Conservation (phyloP, 768 basidiomycete species). For the Trametes cubensis region DNA sequence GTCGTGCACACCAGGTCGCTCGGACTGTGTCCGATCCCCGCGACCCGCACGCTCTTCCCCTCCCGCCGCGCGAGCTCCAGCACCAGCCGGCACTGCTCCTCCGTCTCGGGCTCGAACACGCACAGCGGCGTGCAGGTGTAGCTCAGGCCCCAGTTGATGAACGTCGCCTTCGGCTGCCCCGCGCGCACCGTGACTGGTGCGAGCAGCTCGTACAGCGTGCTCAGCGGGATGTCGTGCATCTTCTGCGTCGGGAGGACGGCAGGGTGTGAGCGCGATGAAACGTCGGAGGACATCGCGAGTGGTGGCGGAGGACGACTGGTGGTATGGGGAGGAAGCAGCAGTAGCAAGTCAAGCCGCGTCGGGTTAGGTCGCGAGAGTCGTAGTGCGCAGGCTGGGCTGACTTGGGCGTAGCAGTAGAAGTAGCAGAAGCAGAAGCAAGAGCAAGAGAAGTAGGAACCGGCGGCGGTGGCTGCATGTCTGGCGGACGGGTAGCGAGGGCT, state of each 20-base stretch:
- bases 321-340: no score
- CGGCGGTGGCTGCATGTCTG: slow-evolving; percentile 6
- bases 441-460: no score
- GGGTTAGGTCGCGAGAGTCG: no score
- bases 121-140: slow-evolving; percentile 69
- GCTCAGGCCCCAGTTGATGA: slow-evolving; percentile 88
- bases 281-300: slow-evolving; percentile 21
- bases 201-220: slow-evolving; percentile 55
- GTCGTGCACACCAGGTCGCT: slow-evolving; percentile 91
- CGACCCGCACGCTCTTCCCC: slow-evolving; percentile 71
- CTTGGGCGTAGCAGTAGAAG: slow-evolving; percentile 1
- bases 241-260: slow-evolving; percentile 20
- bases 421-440: neutral
- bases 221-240: slow-evolving; percentile 45
- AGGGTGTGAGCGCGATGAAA: slow-evolving; percentile 39
- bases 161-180: slow-evolving; percentile 44
- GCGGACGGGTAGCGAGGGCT: slow-evolving; percentile 18
- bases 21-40: slow-evolving; percentile 91
- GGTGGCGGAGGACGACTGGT: slow-evolving; percentile 3
- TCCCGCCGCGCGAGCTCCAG: slow-evolving; percentile 82
- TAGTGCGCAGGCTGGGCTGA: slow-evolving; percentile 1
- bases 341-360: no score
- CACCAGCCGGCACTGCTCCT: slow-evolving; percentile 69
- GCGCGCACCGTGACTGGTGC: slow-evolving; percentile 55
- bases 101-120: slow-evolving; percentile 75